phyloP scores from a whole-genome alignment of 78 protist species.

The Bigelowiella natans region DNA sequence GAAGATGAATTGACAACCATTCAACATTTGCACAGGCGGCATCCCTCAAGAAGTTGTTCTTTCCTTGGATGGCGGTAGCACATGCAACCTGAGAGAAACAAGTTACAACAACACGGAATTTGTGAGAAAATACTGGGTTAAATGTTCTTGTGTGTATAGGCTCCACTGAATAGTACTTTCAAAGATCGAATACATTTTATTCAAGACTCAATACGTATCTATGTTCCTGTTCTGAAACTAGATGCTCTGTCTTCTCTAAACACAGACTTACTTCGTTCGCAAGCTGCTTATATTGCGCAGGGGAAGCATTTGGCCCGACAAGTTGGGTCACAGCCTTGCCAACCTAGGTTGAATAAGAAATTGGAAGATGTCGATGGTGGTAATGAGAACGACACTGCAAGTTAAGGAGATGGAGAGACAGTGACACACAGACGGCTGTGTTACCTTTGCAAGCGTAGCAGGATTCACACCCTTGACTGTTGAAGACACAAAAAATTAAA shows the following conservation, averaged over 20 bases:
- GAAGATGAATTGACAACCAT: not conserved
- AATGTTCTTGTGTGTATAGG: not conserved
- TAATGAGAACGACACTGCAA: not conserved
- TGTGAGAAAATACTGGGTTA: not conserved
- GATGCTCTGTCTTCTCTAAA: too few relatives aligned
- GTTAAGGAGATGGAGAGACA: not conserved
- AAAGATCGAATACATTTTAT: not conserved
- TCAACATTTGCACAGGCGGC: not conserved
- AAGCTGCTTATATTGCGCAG: not conserved
- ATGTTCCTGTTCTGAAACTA: too few relatives aligned
- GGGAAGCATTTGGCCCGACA: not conserved
- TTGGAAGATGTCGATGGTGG: not conserved
- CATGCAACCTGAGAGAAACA: not conserved
- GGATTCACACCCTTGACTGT: not conserved
- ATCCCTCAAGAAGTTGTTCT: not conserved
- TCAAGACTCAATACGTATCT: too few relatives aligned
- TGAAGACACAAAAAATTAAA: too few relatives aligned
- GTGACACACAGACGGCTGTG: not conserved
- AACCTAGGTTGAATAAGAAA: too few relatives aligned
- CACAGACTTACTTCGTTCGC: not conserved
- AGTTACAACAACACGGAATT: not conserved
- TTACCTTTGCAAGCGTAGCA: not conserved
- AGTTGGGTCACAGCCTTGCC: not conserved
- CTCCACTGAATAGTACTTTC: not conserved
- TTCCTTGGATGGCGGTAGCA: not conserved